Conservation (phyloP, 1,284 basidiomycete genomes). For the Apiotrichum domesticum region DNA sequence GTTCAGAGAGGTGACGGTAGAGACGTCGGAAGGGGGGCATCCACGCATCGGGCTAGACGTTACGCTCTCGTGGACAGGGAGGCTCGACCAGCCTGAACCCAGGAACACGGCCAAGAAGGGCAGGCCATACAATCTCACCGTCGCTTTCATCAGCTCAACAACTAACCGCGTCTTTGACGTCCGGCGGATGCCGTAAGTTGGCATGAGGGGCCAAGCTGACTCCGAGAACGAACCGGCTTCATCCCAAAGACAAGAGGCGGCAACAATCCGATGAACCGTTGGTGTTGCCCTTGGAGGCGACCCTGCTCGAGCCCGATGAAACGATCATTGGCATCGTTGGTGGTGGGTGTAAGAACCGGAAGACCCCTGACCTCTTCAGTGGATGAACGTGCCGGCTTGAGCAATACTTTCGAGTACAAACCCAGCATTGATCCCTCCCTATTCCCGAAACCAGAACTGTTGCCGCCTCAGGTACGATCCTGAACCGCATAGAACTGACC, state of each 20-base stretch:
- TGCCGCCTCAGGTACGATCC: no score
- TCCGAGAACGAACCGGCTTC: no score
- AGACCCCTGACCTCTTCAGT: conserved; percentile 9
- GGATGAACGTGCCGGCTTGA: conserved; percentile 35
- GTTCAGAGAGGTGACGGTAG: neutral
- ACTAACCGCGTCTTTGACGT: conserved; percentile 16
- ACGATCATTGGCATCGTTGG: conserved; percentile 22
- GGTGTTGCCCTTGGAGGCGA: neutral
- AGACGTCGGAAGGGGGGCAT: conserved; percentile 7
- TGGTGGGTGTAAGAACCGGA: conserved; percentile 6
- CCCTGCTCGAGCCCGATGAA: conserved; percentile 17
- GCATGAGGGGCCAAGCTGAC: no score
- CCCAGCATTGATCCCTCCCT: conserved; percentile 14
- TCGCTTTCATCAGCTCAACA: conserved; percentile 17
- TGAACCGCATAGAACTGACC: no score
- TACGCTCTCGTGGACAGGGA: conserved; percentile 2
- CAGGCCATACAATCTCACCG: conserved; percentile 13
- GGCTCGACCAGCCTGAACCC: neutral
- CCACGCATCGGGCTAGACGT: conserved; percentile 9
- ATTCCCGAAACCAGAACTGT: conserved; percentile 14
- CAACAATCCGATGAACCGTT: no score
- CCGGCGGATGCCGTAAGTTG: conserved; percentile 6
- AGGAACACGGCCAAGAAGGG: conserved; percentile 2
- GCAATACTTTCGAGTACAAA: conserved; percentile 19
- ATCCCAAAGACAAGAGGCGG: no score